phyloP scores from a whole-genome alignment of 345 rosid genomes.

The Lumnitzera racemosa region DNA sequence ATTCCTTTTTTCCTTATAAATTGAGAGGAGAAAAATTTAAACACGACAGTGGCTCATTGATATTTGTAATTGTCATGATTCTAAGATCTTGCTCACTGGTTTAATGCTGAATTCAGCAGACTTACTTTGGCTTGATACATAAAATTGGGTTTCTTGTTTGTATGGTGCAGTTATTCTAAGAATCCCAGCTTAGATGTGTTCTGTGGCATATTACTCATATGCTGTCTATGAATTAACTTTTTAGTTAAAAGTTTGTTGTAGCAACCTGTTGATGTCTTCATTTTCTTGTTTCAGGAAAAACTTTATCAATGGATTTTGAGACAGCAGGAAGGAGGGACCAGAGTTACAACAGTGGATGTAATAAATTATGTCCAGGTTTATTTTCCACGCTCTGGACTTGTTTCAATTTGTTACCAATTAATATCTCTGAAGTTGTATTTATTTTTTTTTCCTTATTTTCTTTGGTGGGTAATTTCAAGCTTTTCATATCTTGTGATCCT shows the following conservation, averaged over 20 bases:
- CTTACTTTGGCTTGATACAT: not conserved
- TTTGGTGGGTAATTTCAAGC: no score
- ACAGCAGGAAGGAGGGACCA: constrained; percentile 79
- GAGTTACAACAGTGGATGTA: constrained; percentile 60
- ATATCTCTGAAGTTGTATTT: no score
- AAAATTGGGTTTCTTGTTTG: not conserved
- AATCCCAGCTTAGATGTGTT: no score
- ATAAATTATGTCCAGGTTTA: constrained; percentile 65
- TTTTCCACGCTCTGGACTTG: not conserved
- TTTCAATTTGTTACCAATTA: not conserved
- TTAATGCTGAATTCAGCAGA: not conserved
- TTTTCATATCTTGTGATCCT: no score
- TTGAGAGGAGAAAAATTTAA: no score
- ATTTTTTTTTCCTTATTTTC: no score
- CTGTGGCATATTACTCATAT: not conserved
- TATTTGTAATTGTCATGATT: no score
- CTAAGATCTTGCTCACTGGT: no score
- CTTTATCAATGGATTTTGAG: constrained; percentile 82
- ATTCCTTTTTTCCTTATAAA: no score
- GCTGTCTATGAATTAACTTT: not conserved
- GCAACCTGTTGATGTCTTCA: not conserved
- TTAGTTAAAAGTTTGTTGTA: not conserved
- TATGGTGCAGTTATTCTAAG: not conserved
- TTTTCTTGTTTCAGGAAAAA: constrained; percentile 51
- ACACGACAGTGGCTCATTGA: no score